phyloP scores from a whole-genome alignment of 140 eudicot genomes.

The Anethum foeniculum region DNA sequence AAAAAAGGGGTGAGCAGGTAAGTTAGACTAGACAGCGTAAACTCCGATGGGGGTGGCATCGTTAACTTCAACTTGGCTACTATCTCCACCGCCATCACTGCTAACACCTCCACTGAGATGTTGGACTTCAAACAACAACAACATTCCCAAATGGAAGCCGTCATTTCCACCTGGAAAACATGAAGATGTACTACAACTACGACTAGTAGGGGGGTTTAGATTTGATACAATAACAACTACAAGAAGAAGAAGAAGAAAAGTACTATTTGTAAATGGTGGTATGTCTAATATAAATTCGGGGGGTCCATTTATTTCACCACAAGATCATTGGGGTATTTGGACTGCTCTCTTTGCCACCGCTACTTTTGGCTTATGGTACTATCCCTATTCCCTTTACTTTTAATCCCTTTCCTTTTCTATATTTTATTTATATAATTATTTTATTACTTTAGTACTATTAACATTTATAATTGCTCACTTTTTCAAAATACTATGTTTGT shows the following conservation, averaged over 20 bases:
- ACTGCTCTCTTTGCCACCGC: conserved; percentile 64
- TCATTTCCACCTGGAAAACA: neutral
- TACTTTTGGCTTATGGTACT: conserved; percentile 75
- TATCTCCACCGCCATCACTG: neutral
- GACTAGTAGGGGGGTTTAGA: neutral
- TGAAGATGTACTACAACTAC: neutral
- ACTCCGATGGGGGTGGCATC: neutral
- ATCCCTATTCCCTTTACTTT: neutral
- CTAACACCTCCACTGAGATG: too few species aligned
- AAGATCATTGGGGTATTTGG: conserved; percentile 82
- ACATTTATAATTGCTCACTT: too few species aligned
- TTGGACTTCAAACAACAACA: neutral
- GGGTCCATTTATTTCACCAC: conserved; percentile 49
- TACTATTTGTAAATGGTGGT: neutral
- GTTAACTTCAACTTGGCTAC: neutral
- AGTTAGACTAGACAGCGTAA: too few species aligned
- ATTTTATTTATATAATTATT: too few species aligned
- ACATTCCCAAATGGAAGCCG: conserved; percentile 6
- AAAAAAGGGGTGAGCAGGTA: neutral
- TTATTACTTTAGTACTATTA: too few species aligned
- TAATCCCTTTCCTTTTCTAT: too few species aligned
- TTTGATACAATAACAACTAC: neutral
- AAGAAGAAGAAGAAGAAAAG: neutral
- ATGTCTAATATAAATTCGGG: conserved; percentile 23
- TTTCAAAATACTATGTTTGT: too few species aligned